Base-by-base conservation (phyloP, 192 early-diverging fungal species). In the Chytriomyces sp. region DNA sequence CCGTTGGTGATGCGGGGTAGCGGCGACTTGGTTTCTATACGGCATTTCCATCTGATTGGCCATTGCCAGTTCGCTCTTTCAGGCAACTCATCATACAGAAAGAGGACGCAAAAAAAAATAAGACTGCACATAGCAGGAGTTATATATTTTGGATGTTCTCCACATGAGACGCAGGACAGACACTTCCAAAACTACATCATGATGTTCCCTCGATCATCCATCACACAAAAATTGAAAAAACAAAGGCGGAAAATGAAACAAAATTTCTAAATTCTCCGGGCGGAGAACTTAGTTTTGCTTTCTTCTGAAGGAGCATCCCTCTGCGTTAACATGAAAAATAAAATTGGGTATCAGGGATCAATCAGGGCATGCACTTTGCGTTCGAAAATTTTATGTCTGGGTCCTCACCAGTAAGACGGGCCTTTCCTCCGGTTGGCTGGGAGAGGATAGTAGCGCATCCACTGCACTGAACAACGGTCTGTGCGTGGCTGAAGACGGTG, bases 401-500 rank as follows among this genome's bases (percentile, higher is more conserved):
- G 26, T 46, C 83, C 82, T 61, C 84, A 94, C 94, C 97, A 81
- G 95, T 97, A 83, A 99, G 91, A 75, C 95, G 94, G 82, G 95
- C 96, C 85, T 93, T 93, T 86, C 97, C 97, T 89, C 97, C 97
- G 70, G 96, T 99, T 80, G 97, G 97, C 87, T 98, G 96, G 89
- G 94, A 97, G 81, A 99, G 92, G 77, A 99, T 96, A 80, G 95
- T 96, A 79, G 93, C 90, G 91, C 97, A 99, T 76, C 92, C 91
- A 75, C 91, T 86, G 92, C 97, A 99, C 71, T 97, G 83, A 69
- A 99, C 97, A 67, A 99, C 97, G 79, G 96, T 96, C 87, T 99
- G 96, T 83, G 96, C 96, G 88, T 99, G 97, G 87, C 91, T 93
- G 92, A 99, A 99, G 81, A 99, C 96, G 82, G 96, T 97, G 87